Evolutionary conservation across 768 basidiomycete species (phyloP).

Genomic region (Boletus sp.): DNA sequence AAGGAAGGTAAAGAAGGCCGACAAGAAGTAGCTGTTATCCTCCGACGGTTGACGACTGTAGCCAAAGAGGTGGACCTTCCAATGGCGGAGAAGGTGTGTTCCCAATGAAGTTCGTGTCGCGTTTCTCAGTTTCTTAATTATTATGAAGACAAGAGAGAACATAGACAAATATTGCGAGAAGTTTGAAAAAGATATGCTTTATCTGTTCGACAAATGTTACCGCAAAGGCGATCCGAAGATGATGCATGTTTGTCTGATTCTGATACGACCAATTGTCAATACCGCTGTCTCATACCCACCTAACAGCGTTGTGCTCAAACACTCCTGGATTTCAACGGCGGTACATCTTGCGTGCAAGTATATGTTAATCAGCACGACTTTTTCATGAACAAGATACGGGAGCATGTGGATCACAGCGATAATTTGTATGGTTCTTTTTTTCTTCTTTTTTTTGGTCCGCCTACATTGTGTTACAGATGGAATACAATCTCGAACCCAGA

Average conservation of each 20-base stretch:
- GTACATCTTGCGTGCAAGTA: slow-evolving; percentile 93
- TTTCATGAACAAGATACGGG: slow-evolving; percentile 91
- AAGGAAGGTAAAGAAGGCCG: slow-evolving; percentile 90
- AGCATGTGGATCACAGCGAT: slow-evolving; percentile 53
- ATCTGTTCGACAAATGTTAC: slow-evolving; percentile 93
- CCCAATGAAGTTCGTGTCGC: not conserved
- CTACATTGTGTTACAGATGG: slow-evolving; percentile 58
- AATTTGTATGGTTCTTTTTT: slow-evolving; percentile 46
- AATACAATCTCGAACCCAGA: slow-evolving; percentile 74
- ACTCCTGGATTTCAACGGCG: slow-evolving; percentile 96
- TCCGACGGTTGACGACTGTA: slow-evolving; percentile 80
- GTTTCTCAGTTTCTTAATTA: not conserved
- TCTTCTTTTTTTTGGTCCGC: not conserved
- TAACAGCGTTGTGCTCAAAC: slow-evolving; percentile 96
- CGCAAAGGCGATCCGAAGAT: slow-evolving; percentile 97
- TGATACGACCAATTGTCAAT: slow-evolving; percentile 2
- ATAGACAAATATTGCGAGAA: slow-evolving; percentile 98
- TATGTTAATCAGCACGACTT: slow-evolving; percentile 99
- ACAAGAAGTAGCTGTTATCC: slow-evolving; percentile 80
- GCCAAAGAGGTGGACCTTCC: slow-evolving; percentile 93
- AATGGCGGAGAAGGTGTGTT: slow-evolving; percentile 68
- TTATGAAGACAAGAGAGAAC: slow-evolving; percentile 71
- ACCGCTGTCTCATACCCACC: slow-evolving; percentile 7
- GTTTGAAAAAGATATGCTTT: slow-evolving; percentile 98
- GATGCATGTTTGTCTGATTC: slow-evolving; percentile 78